Evolutionary conservation across 805 yeast genomes (phyloP), one percentile per base, ranked within the genome.

Genomic region (Starmerella powellii): DNA sequence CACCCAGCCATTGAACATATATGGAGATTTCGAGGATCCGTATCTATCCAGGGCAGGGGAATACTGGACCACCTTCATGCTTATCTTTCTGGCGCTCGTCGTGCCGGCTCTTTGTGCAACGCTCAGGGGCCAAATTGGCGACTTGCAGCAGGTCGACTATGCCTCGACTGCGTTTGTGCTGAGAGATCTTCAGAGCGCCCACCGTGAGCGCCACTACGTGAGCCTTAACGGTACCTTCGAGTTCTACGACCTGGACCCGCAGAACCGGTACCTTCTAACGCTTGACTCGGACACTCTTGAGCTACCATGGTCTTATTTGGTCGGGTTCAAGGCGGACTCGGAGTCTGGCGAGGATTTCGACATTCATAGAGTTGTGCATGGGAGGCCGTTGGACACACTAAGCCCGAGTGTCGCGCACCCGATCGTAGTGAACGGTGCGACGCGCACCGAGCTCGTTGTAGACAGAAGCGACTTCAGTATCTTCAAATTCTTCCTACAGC

Each of bases 391-490:
- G 29, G 43, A 30, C 17, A 55, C 50, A 24, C 42, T 44, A 10
- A 65, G 66, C 3, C 59, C 63, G 2, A 19, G 53, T 8, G 58
- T 53, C 10, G 45, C 48, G 4, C 56, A 52, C 39, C 67, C 67
- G 3, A 43, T 63, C 21, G 52, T 43, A 16, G 35, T 63, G 24
- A 45, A 34, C 2, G 56, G 37, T 4, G 33, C n/a, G 18, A 32
- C 16, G 12, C 47, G 50, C 12, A 18, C 36, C 8, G 40, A 40
- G 20, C 38, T 52, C 1, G 49, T 60, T 2, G 41, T 52, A n/a
- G 46, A 47, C 6, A 44, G 57, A 27, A 52, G 54, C 4, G 43
- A 47, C 8, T 63, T 61, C 46, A 56, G 59, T 31, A 34, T 61
- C 11, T 34, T 56, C 30, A 44, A 44, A 24, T 56, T 63, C 51